phyloP scores from a whole-genome alignment of 2,329 filamentous ascomycete genomes.

The Orbilia oligospora region DNA sequence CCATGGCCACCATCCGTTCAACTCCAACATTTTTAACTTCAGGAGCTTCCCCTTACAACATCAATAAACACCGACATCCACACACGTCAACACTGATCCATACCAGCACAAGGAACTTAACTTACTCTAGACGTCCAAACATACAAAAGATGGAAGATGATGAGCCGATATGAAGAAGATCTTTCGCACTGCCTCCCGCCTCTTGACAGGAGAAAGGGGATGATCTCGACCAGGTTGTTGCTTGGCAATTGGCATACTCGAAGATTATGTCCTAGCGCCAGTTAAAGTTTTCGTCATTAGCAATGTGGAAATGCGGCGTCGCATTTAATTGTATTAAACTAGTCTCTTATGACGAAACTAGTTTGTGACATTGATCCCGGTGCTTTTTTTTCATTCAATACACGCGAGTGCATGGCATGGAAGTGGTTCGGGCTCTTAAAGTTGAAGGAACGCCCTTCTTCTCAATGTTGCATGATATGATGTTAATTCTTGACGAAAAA shows the following conservation, averaged over 20 bases:
- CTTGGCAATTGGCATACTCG: not conserved
- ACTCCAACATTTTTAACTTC: too few species aligned
- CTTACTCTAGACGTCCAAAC: not conserved
- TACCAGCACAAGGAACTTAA: constrained; percentile 1
- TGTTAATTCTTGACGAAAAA: too few species aligned
- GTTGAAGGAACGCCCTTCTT: too few species aligned
- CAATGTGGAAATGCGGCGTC: not conserved
- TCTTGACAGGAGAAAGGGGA: constrained; percentile 2
- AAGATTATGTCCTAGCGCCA: not conserved
- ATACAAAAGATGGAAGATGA: not conserved
- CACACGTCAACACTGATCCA: not conserved
- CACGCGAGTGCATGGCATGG: too few species aligned
- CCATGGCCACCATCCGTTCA: too few species aligned
- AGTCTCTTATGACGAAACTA: not conserved
- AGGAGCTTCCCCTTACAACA: not conserved
- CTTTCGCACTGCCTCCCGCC: constrained; percentile 6
- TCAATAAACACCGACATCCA: too few species aligned
- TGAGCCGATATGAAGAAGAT: constrained; percentile 10
- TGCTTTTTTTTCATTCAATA: too few species aligned
- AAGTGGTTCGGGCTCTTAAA: too few species aligned
- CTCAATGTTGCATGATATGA: too few species aligned
- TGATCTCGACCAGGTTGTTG: not conserved
- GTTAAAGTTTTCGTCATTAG: not conserved
- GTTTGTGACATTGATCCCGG: too few species aligned
- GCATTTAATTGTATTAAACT: too few species aligned